Percentiles rank a stretch among this genome's conserved stretches.
Conservation (phyloP, 257 asterid genomes). For the Solanum rostratum region DNA sequence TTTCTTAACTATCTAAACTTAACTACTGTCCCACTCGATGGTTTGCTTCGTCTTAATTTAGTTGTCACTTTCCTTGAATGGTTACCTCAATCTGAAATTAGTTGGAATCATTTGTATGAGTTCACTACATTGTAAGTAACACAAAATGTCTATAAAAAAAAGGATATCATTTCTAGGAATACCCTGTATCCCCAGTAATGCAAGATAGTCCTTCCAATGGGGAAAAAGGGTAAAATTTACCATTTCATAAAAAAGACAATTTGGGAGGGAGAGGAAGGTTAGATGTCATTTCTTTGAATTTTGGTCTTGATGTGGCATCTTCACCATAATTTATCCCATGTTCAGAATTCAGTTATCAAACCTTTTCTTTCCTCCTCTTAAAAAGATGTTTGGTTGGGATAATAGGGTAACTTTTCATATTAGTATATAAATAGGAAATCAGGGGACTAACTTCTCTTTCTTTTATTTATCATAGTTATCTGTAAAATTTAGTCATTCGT, state of each 20-base stretch:
- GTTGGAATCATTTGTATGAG: not conserved
- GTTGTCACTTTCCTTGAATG: not conserved
- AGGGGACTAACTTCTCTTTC: not conserved
- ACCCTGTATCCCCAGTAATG: not conserved
- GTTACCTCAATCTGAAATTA: not conserved
- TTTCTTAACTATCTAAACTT: not conserved
- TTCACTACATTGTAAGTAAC: not conserved
- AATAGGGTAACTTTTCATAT: not conserved
- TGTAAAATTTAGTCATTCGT: not conserved
- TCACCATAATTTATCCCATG: not conserved
- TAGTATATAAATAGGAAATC: not conserved
- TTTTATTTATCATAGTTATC: not conserved
- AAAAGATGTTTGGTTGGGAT: not conserved
- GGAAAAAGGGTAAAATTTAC: not conserved
- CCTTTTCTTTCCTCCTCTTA: not conserved
- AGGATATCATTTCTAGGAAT: not conserved
- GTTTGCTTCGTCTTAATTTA: not conserved
- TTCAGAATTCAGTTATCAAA: not conserved
- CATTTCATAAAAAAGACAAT: not conserved
- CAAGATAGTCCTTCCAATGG: not conserved
- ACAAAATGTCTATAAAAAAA: not conserved
- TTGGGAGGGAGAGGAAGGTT: not conserved
- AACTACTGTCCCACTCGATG: not conserved
- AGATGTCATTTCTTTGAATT: not conserved
- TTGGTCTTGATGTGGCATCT: not conserved